A percentile compares a stretch with the other conserved stretches of the same genome.
These are phyloP conservation scores for Protea cynaroides DNA, from an alignment of 164 flowering plant species.

Conservation along the genomic window DNA sequence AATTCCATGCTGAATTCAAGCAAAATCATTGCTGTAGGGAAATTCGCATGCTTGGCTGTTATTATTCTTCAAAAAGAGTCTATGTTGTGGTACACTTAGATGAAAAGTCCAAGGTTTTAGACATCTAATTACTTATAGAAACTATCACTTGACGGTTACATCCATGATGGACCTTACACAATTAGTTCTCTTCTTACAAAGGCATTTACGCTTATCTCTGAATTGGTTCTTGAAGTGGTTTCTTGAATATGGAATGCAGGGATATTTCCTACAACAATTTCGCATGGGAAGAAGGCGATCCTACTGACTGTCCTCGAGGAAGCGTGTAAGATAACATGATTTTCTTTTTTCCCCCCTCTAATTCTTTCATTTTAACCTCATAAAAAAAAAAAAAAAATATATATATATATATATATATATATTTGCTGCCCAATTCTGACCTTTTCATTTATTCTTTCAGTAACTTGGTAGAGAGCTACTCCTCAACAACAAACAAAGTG, in stretches of 20 bases:
- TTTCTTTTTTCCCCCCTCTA: background rate
- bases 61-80: too few relatives aligned
- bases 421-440: background rate
- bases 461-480: conserved; percentile 60
- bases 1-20: too few relatives aligned
- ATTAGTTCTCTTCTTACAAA: too few relatives aligned
- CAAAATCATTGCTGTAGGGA: too few relatives aligned
- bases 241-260: conserved; percentile 27
- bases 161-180: too few relatives aligned
- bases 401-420: too few relatives aligned
- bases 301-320: conserved; percentile 52
- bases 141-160: too few relatives aligned
- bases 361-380: background rate
- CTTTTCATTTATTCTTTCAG: conserved; percentile 27
- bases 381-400: background rate
- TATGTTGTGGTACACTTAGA: too few relatives aligned
- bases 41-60: too few relatives aligned
- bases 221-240: background rate
- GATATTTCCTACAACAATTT: conserved; percentile 75
- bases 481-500: conserved; percentile 31
- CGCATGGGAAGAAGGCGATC: conserved; percentile 40
- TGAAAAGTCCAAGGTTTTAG: too few relatives aligned
- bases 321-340: conserved; percentile 48
- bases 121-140: too few relatives aligned
- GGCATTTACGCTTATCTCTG: too few relatives aligned